A percentile compares a stretch with the other conserved stretches of the same genome.
Conservation (phyloP, 1,139 yeast genomes). For the Magnusiomyces fungicola region DNA sequence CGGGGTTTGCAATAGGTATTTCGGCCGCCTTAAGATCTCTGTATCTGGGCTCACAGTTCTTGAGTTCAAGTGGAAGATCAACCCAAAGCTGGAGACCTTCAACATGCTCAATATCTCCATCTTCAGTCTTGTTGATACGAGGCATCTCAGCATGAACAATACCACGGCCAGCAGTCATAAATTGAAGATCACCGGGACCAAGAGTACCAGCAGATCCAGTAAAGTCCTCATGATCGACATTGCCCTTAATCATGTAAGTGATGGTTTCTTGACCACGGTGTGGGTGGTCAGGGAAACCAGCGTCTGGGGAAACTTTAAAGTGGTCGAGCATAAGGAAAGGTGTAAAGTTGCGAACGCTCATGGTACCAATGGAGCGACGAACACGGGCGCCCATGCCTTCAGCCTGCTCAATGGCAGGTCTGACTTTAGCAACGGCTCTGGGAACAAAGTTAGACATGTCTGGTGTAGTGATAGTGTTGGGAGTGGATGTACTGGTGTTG, state of each 20-base stretch:
- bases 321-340: conserved; percentile 86
- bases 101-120: conserved; percentile 28
- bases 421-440: conserved; percentile 52
- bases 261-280: conserved; percentile 90
- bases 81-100: conserved; percentile 90
- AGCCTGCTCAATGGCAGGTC: conserved; percentile 64
- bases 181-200: conserved; percentile 81
- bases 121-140: conserved; percentile 47
- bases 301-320: conserved; percentile 51
- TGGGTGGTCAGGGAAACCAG: conserved; percentile 93
- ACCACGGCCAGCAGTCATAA: conserved; percentile 93
- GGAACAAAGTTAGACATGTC: conserved; percentile 15
- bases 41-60: conserved; percentile 68
- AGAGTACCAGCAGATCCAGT: conserved; percentile 76
- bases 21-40: conserved; percentile 68
- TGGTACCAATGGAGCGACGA: conserved; percentile 71
- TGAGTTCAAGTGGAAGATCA: conserved; percentile 66
- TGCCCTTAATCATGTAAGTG: conserved; percentile 66
- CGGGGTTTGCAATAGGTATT: conserved; percentile 65
- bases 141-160: conserved; percentile 87
- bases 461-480: neutral
- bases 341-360: conserved; percentile 59
- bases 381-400: conserved; percentile 89
- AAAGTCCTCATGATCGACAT: conserved; percentile 85
- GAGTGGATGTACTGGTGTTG: neutral